phyloP scores from a whole-genome alignment of 352 stramenopile genomes.

The Globisporangium spinosum region DNA sequence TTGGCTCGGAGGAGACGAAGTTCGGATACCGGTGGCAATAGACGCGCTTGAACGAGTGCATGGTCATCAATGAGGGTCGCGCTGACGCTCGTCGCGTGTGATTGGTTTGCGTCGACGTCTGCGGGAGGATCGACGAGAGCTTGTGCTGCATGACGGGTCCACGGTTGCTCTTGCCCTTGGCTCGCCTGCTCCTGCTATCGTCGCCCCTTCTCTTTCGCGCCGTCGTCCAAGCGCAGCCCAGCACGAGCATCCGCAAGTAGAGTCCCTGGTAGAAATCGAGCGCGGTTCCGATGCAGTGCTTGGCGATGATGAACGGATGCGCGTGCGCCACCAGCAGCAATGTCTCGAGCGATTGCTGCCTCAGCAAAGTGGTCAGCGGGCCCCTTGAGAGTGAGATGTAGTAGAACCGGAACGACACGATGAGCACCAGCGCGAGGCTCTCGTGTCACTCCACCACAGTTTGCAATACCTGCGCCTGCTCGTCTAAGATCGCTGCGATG shows the following conservation, averaged over 20 bases:
- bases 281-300: background rate
- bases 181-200: background rate
- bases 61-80: background rate
- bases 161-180: background rate
- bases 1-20: background rate
- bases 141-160: background rate
- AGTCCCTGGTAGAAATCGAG: constrained; percentile 18
- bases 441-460: constrained; percentile 13
- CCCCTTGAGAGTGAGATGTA: constrained; percentile 24
- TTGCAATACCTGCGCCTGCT: background rate
- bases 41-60: constrained; percentile 7
- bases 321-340: constrained; percentile 26
- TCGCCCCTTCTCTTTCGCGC: constrained; percentile 16
- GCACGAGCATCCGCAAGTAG: constrained; percentile 19
- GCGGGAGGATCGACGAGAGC: background rate
- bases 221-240: constrained; percentile 21
- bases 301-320: constrained; percentile 26
- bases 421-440: constrained; percentile 23
- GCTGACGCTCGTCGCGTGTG: background rate
- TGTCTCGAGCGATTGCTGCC: constrained; percentile 23
- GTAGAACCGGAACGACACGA: constrained; percentile 30
- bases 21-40: background rate
- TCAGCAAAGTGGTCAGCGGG: constrained; percentile 13
- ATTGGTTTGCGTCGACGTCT: background rate
- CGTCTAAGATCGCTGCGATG: constrained; percentile 3